phyloP scores from a whole-genome alignment of 345 rosid genomes.

The Eucalyptus globulus region DNA sequence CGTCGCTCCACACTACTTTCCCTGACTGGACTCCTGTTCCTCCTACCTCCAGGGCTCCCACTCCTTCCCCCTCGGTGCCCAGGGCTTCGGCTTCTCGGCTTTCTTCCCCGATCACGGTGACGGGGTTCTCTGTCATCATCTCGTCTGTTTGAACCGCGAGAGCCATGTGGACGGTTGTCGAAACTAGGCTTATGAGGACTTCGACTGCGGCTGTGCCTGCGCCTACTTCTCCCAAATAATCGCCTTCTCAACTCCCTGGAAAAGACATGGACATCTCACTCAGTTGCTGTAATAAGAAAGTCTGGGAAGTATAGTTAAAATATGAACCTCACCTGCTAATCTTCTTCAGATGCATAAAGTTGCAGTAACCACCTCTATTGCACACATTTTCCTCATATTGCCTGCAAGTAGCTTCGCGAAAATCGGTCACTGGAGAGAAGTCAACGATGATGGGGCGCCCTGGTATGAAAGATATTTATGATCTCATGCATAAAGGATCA shows the following conservation, averaged over 20 bases:
- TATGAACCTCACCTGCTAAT: slow-evolving; percentile 21
- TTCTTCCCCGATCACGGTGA: slow-evolving; percentile 21
- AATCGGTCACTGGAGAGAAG: slow-evolving; percentile 30
- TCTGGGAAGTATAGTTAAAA: too few relatives aligned
- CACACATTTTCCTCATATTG: slow-evolving; percentile 53
- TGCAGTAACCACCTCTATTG: slow-evolving; percentile 51
- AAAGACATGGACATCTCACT: not conserved
- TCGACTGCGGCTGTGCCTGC: slow-evolving; percentile 29
- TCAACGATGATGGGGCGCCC: not conserved
- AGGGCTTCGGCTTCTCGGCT: slow-evolving; percentile 36
- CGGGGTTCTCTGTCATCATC: slow-evolving; percentile 26
- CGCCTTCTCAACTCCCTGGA: slow-evolving; percentile 40
- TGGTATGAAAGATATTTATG: not conserved
- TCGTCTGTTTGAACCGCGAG: slow-evolving; percentile 22
- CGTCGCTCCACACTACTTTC: slow-evolving; percentile 44
- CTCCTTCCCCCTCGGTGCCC: slow-evolving; percentile 22
- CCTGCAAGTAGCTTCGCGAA: slow-evolving; percentile 53
- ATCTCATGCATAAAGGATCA: not conserved
- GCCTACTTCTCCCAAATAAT: slow-evolving; percentile 25
- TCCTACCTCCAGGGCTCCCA: slow-evolving; percentile 23
- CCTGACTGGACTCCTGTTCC: slow-evolving; percentile 30
- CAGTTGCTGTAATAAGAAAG: not conserved
- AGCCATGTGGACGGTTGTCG: slow-evolving; percentile 11
- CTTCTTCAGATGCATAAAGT: slow-evolving; percentile 56
- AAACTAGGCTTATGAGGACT: slow-evolving; percentile 25